phyloP scores from a whole-genome alignment of 257 asterid genomes.

The Petrea volubilis region DNA sequence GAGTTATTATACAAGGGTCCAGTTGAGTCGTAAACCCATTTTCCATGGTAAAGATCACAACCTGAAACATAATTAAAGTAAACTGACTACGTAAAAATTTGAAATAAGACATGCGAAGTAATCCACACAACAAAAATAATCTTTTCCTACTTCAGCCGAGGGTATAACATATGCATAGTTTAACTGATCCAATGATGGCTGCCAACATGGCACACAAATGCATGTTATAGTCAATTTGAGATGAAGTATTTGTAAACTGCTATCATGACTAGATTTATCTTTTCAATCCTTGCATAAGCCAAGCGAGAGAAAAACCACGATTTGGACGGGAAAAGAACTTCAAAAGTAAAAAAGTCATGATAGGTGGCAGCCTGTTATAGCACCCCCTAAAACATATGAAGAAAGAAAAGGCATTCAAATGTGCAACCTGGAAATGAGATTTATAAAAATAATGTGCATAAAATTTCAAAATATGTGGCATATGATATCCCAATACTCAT shows the following conservation, averaged over 20 bases:
- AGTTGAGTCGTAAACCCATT: constrained; percentile 51
- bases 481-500: not conserved
- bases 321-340: not conserved
- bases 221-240: too few species aligned
- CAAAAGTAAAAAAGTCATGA: not conserved
- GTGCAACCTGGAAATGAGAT: not conserved
- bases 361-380: not conserved
- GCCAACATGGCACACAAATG: not conserved
- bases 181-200: not conserved
- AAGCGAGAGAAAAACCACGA: not conserved
- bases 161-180: not conserved
- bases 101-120: not conserved
- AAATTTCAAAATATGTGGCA: not conserved
- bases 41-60: constrained; percentile 57
- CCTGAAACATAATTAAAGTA: constrained; percentile 32
- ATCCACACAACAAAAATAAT: not conserved
- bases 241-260: too few species aligned
- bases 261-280: not conserved
- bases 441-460: not conserved
- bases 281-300: not conserved
- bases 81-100: not conserved
- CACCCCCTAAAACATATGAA: not conserved
- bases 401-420: not conserved
- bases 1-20: constrained; percentile 67
- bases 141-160: not conserved